Evolutionary conservation across 257 asterid species (phyloP), one percentile per base, ranked within the genome.

Genomic region (Jasminum sambac): DNA sequence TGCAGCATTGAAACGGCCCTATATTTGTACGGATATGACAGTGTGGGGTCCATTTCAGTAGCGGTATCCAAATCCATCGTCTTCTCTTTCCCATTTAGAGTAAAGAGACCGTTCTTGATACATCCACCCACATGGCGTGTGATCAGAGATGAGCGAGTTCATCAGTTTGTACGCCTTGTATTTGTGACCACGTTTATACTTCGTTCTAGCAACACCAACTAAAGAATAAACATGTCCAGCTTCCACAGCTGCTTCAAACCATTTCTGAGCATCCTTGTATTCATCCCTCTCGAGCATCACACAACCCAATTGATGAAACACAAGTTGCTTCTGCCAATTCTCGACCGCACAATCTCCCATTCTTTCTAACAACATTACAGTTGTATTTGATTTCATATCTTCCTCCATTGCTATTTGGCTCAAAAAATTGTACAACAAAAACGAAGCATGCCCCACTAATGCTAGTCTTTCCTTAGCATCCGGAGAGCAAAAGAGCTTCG

Each of bases 281-380:
- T 95, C 98, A 66, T 84, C 81, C 64, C 99, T 89, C 72, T 91
- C 89, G 1, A 88, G 92, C 99, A 95, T 91, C 74, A 89, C 97
- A 24, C 99, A 95, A 14, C 99, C 99, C 78, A 91, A 74, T 69
- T 81, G 99, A 79, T 95, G 99, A 72, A 82, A 85, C 1, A 88
- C 91, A 25, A 89, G 81, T 75, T 88, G 96, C 77, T 84, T 91
- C 70, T 95, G 91, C 99, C 99, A 95, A 67, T 65, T 66, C 78
- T 89, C 84, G 3, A 67, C 73, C 0, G 97, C 92, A 69, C 95
- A 91, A 60, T 89, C 99, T 64, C 87, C 90, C 86, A 87, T 78
- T 69, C 99, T 75, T 78, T 95, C 99, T 69, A 89, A 76, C 57
- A 95, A 72, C 98, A 95, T 91, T 16, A 90, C 94, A 0, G 98